Evolutionary conservation across 139 green algal genomes (phyloP).

Genomic region (Coelastrella sp.): DNA sequence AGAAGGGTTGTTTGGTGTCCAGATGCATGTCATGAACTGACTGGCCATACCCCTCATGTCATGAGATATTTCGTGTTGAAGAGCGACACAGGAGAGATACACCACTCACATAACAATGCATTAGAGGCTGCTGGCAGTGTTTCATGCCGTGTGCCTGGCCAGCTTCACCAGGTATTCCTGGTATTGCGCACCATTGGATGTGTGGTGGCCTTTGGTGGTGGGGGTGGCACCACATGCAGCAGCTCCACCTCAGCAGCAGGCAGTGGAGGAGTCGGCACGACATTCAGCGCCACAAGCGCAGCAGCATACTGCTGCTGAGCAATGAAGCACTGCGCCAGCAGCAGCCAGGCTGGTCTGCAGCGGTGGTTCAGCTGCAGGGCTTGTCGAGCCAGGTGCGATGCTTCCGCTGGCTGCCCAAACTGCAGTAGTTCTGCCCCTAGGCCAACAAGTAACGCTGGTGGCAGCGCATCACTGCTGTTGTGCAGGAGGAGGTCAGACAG

Average conservation of each 20-base stretch:
- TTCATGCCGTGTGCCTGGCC: too few species aligned
- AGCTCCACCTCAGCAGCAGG: conserved; percentile 46
- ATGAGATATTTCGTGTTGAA: too few species aligned
- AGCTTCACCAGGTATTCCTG: too few species aligned
- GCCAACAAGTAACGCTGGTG: conserved; percentile 41
- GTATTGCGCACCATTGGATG: conserved; percentile 33
- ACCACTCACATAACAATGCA: too few species aligned
- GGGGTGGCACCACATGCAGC: conserved; percentile 50
- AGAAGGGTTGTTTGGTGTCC: too few species aligned
- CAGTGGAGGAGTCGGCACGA: conserved; percentile 61
- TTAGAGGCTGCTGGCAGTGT: too few species aligned
- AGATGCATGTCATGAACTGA: too few species aligned
- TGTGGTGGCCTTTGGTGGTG: conserved; percentile 47
- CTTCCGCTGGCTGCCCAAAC: conserved; percentile 42
- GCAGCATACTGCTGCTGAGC: conserved; percentile 39
- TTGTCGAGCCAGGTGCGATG: conserved; percentile 25
- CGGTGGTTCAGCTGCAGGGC: conserved; percentile 5
- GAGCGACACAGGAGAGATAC: too few species aligned
- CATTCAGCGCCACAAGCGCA: conserved; percentile 63
- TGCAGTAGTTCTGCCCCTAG: conserved; percentile 61
- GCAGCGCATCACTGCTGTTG: background rate
- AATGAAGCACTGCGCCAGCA: conserved; percentile 60
- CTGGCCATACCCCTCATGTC: too few species aligned
- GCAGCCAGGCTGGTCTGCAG: conserved; percentile 64
- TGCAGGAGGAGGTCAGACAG: conserved; percentile 29